Conservation (phyloP, 176 grass and related monocot genomes). For the Carex cristatella region DNA sequence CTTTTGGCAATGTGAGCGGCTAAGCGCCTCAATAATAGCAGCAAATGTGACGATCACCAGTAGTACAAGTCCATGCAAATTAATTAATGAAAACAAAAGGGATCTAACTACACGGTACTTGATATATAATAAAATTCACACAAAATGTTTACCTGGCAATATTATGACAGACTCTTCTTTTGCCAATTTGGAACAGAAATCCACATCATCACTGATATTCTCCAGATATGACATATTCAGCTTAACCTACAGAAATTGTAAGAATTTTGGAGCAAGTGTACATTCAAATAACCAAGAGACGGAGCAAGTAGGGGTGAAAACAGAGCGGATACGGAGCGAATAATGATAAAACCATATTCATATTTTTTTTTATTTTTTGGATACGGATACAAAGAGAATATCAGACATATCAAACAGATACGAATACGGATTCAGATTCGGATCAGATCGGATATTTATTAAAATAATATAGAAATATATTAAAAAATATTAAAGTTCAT, state of each 20-base stretch:
- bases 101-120: background rate
- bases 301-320: background rate
- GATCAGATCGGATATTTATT: too few relatives aligned
- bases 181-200: constrained; percentile 43
- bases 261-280: background rate
- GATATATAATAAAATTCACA: background rate
- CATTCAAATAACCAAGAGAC: background rate
- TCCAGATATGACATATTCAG: constrained; percentile 22
- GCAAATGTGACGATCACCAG: background rate
- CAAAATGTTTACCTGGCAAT: constrained; percentile 15
- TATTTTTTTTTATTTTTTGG: too few relatives aligned
- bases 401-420: too few relatives aligned
- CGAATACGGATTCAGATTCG: too few relatives aligned
- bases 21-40: background rate
- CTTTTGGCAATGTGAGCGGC: background rate
- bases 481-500: too few relatives aligned
- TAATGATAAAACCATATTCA: too few relatives aligned
- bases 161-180: constrained; percentile 41
- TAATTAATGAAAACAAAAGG: background rate
- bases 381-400: too few relatives aligned
- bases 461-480: too few relatives aligned
- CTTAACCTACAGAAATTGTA: background rate
- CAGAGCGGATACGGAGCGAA: too few relatives aligned
- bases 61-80: background rate
- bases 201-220: constrained; percentile 34